A percentile compares a stretch with the other conserved stretches of the same genome.
Conservation (phyloP, 257 asterid species). For the Fraxinus anomala region DNA sequence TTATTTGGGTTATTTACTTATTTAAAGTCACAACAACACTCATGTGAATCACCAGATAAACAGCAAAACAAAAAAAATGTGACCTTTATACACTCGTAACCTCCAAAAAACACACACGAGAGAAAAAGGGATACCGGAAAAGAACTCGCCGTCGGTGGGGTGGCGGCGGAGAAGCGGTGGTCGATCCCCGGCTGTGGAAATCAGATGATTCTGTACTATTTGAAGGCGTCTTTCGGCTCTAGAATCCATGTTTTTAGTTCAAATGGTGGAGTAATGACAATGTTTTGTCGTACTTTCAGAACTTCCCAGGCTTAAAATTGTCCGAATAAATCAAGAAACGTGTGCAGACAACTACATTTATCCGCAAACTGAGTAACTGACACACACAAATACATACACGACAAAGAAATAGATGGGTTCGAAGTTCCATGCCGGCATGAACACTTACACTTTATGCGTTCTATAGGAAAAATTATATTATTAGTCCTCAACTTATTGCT, state of each 20-base stretch:
- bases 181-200: slow-evolving; percentile 29
- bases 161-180: slow-evolving; percentile 34
- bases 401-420: not conserved
- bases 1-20: not conserved
- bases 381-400: not conserved
- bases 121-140: slow-evolving; percentile 28
- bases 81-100: not conserved
- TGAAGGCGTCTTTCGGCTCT: slow-evolving; percentile 48
- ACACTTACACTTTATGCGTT: not conserved
- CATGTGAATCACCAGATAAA: slow-evolving; percentile 15
- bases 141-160: slow-evolving; percentile 44
- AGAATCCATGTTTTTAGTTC: slow-evolving; percentile 30
- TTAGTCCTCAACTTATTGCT: not conserved
- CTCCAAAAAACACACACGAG: not conserved
- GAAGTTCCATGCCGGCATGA: not conserved
- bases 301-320: not conserved
- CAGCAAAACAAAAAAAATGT: not conserved
- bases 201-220: slow-evolving; percentile 40
- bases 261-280: not conserved
- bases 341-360: not conserved
- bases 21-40: not conserved
- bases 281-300: not conserved
- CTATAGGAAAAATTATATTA: not conserved
- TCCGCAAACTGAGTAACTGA: not conserved
- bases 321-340: not conserved